phyloP scores from a whole-genome alignment of 2,329 filamentous ascomycete genomes.

The Pyrenophora teres region DNA sequence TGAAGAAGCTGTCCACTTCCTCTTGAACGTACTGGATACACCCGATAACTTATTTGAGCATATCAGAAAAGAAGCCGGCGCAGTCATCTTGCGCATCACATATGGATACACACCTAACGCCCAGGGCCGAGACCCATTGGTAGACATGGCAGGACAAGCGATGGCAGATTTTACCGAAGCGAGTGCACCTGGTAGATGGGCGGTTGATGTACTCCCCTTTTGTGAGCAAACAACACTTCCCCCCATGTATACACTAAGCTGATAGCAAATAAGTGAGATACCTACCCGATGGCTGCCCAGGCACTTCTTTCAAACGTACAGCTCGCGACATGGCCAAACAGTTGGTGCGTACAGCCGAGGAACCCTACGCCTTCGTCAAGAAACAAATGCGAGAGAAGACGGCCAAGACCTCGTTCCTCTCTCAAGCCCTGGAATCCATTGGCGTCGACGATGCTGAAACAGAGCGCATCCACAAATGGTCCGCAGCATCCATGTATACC shows the following conservation, averaged over 20 bases:
- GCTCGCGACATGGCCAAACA: conserved; percentile 46
- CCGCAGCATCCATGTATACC: conserved; percentile 50
- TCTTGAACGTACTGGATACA: conserved; percentile 28
- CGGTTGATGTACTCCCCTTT: conserved; percentile 55
- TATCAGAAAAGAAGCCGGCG: conserved; percentile 35
- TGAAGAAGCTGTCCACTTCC: conserved; percentile 35
- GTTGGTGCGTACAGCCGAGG: conserved; percentile 40
- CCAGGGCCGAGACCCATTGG: conserved; percentile 50
- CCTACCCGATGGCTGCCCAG: conserved; percentile 55
- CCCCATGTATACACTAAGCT: neutral
- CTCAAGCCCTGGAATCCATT: conserved; percentile 46
- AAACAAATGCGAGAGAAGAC: conserved; percentile 44
- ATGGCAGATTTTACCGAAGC: conserved; percentile 51
- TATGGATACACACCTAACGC: conserved; percentile 53
- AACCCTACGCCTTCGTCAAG: conserved; percentile 53
- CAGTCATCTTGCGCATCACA: conserved; percentile 34
- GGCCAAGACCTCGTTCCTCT: conserved; percentile 48
- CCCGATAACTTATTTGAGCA: conserved; percentile 33
- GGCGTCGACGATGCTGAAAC: conserved; percentile 39
- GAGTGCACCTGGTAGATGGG: conserved; percentile 51
- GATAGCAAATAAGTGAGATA: conserved; percentile 36
- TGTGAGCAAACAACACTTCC: conserved; percentile 29
- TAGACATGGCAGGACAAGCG: conserved; percentile 50
- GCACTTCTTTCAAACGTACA: conserved; percentile 51
- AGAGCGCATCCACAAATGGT: conserved; percentile 49